Evolutionary conservation across 768 basidiomycete species (phyloP).

Genomic region (Fomitopsis serialis): DNA sequence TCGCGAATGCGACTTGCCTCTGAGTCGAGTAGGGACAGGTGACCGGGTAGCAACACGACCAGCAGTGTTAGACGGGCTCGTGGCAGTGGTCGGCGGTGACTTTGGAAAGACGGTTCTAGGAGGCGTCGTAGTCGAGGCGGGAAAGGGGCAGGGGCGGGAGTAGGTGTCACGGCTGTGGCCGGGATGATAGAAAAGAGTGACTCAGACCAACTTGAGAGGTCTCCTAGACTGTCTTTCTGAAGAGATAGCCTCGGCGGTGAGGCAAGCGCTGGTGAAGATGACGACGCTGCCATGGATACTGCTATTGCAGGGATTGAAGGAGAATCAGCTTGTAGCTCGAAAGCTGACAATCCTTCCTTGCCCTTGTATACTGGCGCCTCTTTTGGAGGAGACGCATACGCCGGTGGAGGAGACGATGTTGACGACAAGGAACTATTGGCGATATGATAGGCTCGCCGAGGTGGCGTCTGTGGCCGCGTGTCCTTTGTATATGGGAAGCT

Average conservation of each 20-base stretch:
- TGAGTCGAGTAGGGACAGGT: neutral
- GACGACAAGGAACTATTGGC: slow-evolving; percentile 30
- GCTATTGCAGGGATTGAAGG: neutral
- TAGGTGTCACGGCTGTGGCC: neutral
- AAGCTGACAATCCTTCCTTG: slow-evolving; percentile 11
- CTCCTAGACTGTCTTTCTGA: slow-evolving; percentile 36
- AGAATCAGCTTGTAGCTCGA: neutral
- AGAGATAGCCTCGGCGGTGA: slow-evolving; percentile 51
- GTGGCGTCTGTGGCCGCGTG: slow-evolving; percentile 26
- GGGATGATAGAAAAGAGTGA: slow-evolving; percentile 51
- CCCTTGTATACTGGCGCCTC: slow-evolving; percentile 10
- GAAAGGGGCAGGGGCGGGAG: neutral
- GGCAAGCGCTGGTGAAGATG: neutral
- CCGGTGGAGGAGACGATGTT: slow-evolving; percentile 40
- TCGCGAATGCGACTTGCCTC: slow-evolving; percentile 3
- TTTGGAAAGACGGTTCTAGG: neutral
- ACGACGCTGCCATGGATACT: neutral
- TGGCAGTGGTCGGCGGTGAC: neutral
- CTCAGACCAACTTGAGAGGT: slow-evolving; percentile 50
- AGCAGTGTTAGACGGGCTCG: neutral
- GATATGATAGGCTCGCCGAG: slow-evolving; percentile 37
- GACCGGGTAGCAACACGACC: neutral
- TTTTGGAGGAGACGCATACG: slow-evolving; percentile 30
- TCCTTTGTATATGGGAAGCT: neutral
- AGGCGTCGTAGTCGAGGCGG: neutral